Evolutionary conservation across 441 rosid genomes (phyloP), one percentile per base, ranked within the genome.

Genomic region (Gossypium aridum): DNA sequence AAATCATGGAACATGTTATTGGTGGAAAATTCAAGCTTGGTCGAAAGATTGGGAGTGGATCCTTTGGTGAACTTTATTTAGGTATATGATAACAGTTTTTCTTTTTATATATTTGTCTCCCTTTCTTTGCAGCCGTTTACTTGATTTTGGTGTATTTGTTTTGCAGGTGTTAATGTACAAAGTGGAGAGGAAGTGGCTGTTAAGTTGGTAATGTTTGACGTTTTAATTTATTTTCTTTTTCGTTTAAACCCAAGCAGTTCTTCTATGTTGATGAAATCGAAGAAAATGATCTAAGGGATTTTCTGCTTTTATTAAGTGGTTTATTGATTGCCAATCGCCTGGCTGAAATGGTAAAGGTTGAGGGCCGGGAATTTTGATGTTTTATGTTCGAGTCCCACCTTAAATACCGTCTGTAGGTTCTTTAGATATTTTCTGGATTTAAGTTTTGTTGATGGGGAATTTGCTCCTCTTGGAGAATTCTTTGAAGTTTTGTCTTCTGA

Each of bases 151-250:
- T 73, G 9, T 49, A 34, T 66, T 25, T 62, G 59, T 16, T 49
- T 53, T 75, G 64, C 79, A 90, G 94, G 92, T 56, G 77, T 80
- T 74, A 90, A 86, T 83, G 82, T 82, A 10, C 90, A 87, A 78
- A 86, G 80, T 60, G 93, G 89, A 64, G 94, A 90, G 80, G 94
- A 90, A 82, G 92, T 90, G 25, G 94, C 92, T 34, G 87, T 87
- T 67, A 90, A 90, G 83, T 82, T 88, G 90, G 94, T 89, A 83
- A 70, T 55, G 17, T 79, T n/a, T 71, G 63, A 45, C 25, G 3
- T 60, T 47, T 45, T 23, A 17, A 13, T 10, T 12, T 47, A 2
- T 47, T 55, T 7, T 7, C 20, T 54, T 55, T 68, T 20, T 47
- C n/a, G 20, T 47, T 67, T 67, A 14, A n/a, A 67, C 16, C 57